phyloP scores from a whole-genome alignment of 164 flowering plant genomes.

The Cinnamomum micranthum region DNA sequence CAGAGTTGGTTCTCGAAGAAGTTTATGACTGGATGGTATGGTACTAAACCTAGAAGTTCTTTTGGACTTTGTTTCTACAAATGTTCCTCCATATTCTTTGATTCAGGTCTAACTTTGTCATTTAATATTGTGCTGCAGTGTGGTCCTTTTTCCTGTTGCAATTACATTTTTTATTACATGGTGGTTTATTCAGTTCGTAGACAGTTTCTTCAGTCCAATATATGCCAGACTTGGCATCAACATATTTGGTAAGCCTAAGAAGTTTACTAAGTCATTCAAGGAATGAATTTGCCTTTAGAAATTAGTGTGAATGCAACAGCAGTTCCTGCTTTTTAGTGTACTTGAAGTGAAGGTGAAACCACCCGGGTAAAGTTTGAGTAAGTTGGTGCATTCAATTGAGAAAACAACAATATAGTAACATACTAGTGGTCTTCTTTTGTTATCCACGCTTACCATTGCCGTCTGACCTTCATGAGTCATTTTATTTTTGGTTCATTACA shows the following conservation, averaged over 20 bases:
- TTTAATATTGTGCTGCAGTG: conserved; percentile 33
- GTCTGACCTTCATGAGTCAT: background rate
- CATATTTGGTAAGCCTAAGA: conserved; percentile 57
- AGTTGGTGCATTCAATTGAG: background rate
- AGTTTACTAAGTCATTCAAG: background rate
- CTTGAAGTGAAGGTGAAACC: background rate
- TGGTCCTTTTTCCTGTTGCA: conserved; percentile 76
- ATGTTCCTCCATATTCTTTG: background rate
- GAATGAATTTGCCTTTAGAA: background rate
- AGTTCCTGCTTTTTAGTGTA: background rate
- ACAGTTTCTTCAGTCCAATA: conserved; percentile 87
- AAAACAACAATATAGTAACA: background rate
- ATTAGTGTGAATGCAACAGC: background rate
- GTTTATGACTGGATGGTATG: conserved; percentile 98
- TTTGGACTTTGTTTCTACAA: background rate
- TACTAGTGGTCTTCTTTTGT: background rate
- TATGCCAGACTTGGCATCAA: conserved; percentile 71
- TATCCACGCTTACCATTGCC: background rate
- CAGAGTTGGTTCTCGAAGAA: conserved; percentile 88
- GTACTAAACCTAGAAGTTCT: conserved; percentile 32
- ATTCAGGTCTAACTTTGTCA: background rate
- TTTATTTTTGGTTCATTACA: background rate
- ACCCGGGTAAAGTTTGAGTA: background rate
- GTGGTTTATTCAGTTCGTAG: conserved; percentile 80
- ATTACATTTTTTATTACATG: conserved; percentile 62